Percentiles rank a stretch among this genome's conserved stretches.
Conservation (phyloP, 2,329 filamentous ascomycete species). For the Fusarium odoratissimum region DNA sequence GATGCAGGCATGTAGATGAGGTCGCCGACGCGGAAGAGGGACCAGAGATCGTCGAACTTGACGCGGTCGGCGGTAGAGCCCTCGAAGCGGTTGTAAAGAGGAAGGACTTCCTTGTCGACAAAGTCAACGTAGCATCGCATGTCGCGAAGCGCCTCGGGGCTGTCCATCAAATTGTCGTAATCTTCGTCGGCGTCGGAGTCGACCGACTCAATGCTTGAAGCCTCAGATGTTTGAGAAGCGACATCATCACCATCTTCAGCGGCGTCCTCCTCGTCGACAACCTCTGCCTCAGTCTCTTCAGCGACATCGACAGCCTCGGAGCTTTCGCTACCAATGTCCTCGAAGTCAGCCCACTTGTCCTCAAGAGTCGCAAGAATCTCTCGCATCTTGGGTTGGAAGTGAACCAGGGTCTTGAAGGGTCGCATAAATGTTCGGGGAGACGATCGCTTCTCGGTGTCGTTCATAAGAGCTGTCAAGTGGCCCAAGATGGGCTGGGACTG, state of each 20-base stretch:
- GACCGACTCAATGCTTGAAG: conserved; percentile 17
- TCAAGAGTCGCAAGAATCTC: conserved; percentile 53
- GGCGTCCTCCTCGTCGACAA: conserved; percentile 35
- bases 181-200: conserved; percentile 53
- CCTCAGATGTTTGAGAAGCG: conserved; percentile 48
- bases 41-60: conserved; percentile 57
- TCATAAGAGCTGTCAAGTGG: conserved; percentile 52
- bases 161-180: conserved; percentile 53
- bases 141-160: conserved; percentile 53
- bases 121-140: conserved; percentile 59
- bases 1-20: conserved; percentile 54
- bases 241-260: conserved; percentile 44
- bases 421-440: conserved; percentile 55
- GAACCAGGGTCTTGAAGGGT: conserved; percentile 55
- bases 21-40: conserved; percentile 55
- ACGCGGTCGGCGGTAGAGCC: conserved; percentile 48
- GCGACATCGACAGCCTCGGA: conserved; percentile 39
- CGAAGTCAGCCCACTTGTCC: conserved; percentile 55
- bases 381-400: conserved; percentile 56
- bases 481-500: conserved; percentile 56
- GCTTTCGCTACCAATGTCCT: conserved; percentile 45
- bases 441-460: conserved; percentile 51
- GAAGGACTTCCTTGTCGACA: conserved; percentile 56
- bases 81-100: conserved; percentile 47
- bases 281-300: conserved; percentile 46